Conservation (phyloP, 2,329 filamentous ascomycete genomes). For the Lachnellula suecica region DNA sequence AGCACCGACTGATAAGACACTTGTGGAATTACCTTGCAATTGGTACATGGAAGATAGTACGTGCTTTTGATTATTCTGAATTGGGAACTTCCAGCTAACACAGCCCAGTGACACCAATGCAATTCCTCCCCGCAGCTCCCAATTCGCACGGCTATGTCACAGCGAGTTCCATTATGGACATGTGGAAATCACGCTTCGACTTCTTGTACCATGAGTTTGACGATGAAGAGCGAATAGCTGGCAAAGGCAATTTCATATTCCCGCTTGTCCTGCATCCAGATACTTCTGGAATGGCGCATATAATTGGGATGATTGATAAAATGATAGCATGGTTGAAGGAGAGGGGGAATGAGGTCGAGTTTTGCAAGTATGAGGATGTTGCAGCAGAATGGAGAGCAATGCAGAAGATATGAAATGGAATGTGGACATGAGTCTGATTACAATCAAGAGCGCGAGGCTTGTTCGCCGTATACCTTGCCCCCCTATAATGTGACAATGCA, state of each 20-base stretch:
- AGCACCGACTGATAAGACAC: constrained; percentile 25
- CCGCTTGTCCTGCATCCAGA: constrained; percentile 56
- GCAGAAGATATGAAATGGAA: constrained; percentile 9
- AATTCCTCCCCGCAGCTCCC: constrained; percentile 35
- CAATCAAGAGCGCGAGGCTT: no score
- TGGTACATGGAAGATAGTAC: constrained; percentile 50
- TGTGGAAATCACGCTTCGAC: constrained; percentile 36
- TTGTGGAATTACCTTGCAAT: constrained; percentile 49
- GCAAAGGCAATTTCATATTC: constrained; percentile 42
- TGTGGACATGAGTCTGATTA: not conserved
- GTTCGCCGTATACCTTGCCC: no score
- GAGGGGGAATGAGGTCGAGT: constrained; percentile 44
- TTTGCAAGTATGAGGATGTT: constrained; percentile 42
- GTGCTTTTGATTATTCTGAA: no score
- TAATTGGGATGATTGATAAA: constrained; percentile 45
- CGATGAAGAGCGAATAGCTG: constrained; percentile 36
- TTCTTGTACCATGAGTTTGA: constrained; percentile 32
- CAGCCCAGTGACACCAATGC: constrained; percentile 21
- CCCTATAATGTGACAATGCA: no score
- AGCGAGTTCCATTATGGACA: constrained; percentile 45
- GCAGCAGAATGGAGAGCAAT: constrained; percentile 31
- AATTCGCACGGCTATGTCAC: constrained; percentile 50
- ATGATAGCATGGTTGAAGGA: constrained; percentile 49
- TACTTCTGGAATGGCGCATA: constrained; percentile 58
- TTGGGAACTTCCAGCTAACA: not conserved